phyloP scores from a whole-genome alignment of 768 basidiomycete genomes.

The Termitomyces sp. region DNA sequence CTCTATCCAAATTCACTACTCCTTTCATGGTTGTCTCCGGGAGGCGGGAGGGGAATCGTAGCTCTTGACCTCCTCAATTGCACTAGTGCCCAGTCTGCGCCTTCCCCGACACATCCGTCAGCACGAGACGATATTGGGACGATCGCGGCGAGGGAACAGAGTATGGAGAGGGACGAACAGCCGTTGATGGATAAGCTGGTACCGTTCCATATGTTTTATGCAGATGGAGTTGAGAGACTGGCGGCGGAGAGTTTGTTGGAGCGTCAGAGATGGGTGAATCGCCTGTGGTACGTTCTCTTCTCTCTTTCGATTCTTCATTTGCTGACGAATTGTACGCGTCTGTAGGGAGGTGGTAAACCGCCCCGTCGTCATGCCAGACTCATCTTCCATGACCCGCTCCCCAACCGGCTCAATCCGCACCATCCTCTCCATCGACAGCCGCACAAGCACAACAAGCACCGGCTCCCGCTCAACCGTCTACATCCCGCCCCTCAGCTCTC shows the following conservation, averaged over 20 bases:
- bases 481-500: constrained; percentile 67
- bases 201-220: constrained; percentile 89
- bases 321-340: not conserved
- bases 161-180: constrained; percentile 38
- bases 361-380: constrained; percentile 41
- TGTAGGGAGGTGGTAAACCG: constrained; percentile 77
- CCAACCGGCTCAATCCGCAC: constrained; percentile 62
- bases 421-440: constrained; percentile 54
- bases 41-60: constrained; percentile 80
- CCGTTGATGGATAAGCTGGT: constrained; percentile 71
- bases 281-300: constrained; percentile 67
- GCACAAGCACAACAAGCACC: constrained; percentile 36
- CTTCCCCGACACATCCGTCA: constrained; percentile 75
- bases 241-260: constrained; percentile 87
- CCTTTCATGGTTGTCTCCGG: constrained; percentile 83
- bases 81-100: constrained; percentile 78
- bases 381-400: constrained; percentile 46
- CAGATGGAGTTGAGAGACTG: constrained; percentile 84
- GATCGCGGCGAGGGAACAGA: constrained; percentile 69
- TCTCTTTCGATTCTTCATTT: not conserved
- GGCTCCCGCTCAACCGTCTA: constrained; percentile 75
- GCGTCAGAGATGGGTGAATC: constrained; percentile 87
- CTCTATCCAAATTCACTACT: constrained; percentile 82
- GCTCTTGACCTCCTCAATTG: constrained; percentile 86
- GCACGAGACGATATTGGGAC: constrained; percentile 87